Conservation (phyloP, 495 filamentous ascomycete species). For the Xylaria sp. region DNA sequence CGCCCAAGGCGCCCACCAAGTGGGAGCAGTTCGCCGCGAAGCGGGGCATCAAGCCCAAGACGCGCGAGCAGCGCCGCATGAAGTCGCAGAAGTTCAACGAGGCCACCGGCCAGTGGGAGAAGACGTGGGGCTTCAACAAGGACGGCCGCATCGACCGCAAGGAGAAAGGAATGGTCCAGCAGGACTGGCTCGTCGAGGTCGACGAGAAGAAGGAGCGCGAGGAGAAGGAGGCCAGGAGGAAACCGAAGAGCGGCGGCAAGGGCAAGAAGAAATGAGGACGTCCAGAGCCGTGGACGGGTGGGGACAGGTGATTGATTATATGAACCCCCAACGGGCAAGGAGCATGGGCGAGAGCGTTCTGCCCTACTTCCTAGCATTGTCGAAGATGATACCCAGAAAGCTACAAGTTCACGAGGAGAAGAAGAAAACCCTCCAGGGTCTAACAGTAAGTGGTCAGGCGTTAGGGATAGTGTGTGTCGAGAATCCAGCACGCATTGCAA, state of each 20-base stretch:
- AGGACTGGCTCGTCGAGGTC: slow-evolving; percentile 90
- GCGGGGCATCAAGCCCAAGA: slow-evolving; percentile 90
- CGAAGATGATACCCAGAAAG: slow-evolving; percentile 27
- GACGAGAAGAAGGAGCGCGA: slow-evolving; percentile 76
- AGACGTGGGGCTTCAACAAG: slow-evolving; percentile 89
- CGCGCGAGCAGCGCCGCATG: slow-evolving; percentile 59
- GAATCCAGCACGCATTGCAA: slow-evolving; percentile 12
- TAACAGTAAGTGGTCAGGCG: slow-evolving; percentile 18
- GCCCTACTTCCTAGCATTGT: neutral
- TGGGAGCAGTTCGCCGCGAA: slow-evolving; percentile 95
- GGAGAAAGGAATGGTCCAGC: slow-evolving; percentile 55
- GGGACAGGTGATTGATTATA: neutral
- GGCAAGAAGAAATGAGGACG: slow-evolving; percentile 68
- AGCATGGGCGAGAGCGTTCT: neutral
- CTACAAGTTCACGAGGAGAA: slow-evolving; percentile 10
- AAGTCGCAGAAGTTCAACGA: slow-evolving; percentile 85
- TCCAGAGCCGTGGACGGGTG: slow-evolving; percentile 34
- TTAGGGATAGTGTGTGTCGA: slow-evolving; percentile 11
- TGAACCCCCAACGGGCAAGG: neutral
- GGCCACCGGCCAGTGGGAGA: slow-evolving; percentile 83
- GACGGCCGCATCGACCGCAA: slow-evolving; percentile 81
- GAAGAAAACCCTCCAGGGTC: neutral
- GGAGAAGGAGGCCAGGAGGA: slow-evolving; percentile 63
- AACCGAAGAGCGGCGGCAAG: slow-evolving; percentile 68
- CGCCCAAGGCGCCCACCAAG: slow-evolving; percentile 80